Evolutionary conservation across 495 filamentous ascomycete species (phyloP).

Genomic region (Aspergillus indologenus): DNA sequence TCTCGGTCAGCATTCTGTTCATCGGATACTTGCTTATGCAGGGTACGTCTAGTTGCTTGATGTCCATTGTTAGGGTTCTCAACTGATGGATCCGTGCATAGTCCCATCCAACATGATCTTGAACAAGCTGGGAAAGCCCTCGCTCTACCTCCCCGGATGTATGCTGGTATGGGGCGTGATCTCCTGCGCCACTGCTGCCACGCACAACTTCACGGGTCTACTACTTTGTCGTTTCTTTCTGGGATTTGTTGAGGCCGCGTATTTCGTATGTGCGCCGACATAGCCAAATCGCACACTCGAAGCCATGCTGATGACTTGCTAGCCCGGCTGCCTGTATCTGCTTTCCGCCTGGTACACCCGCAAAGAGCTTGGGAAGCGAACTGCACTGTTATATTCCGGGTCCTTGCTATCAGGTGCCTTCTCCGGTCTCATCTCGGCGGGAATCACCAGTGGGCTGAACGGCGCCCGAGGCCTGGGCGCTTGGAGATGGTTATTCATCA

Average conservation of each 20-base stretch:
- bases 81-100: too few relatives aligned
- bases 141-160: slow-evolving; percentile 57
- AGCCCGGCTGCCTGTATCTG: slow-evolving; percentile 26
- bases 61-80: too few relatives aligned
- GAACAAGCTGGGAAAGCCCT: slow-evolving; percentile 48
- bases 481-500: slow-evolving; percentile 9
- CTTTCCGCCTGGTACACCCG: slow-evolving; percentile 52
- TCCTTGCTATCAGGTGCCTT: slow-evolving; percentile 54
- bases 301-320: not conserved
- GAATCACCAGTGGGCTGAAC: slow-evolving; percentile 29
- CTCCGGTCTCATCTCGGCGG: slow-evolving; percentile 48
- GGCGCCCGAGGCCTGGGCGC: slow-evolving; percentile 21
- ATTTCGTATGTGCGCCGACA: slow-evolving; percentile 24
- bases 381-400: slow-evolving; percentile 53
- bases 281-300: too few relatives aligned
- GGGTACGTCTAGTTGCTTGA: not conserved
- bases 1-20: not conserved
- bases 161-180: slow-evolving; percentile 68
- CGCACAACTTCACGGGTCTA: slow-evolving; percentile 54
- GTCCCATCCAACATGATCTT: slow-evolving; percentile 42
- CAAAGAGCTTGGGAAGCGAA: slow-evolving; percentile 44
- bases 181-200: slow-evolving; percentile 55
- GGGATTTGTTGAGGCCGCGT: slow-evolving; percentile 55
- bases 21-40: not conserved
- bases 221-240: slow-evolving; percentile 64